These are phyloP conservation scores for Deinandra increscens DNA, from an alignment of 129 eudicot species.

Conservation along the genomic window DNA sequence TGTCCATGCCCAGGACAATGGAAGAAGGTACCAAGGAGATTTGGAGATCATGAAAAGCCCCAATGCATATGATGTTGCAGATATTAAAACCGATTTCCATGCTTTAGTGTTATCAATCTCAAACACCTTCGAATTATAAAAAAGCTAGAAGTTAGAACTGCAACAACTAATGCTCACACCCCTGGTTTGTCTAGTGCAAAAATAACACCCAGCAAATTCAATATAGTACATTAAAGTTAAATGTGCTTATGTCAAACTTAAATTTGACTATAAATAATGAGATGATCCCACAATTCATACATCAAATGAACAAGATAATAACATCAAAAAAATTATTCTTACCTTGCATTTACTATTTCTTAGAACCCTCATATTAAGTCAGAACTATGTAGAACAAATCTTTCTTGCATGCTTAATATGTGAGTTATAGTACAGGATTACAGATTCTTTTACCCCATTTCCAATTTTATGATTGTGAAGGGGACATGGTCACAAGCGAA, in stretches of 20 bases:
- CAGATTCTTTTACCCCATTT: not conserved
- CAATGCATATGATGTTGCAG: slow-evolving; percentile 76
- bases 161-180: not conserved
- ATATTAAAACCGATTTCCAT: slow-evolving; percentile 81
- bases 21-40: slow-evolving; percentile 95
- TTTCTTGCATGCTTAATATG: not conserved
- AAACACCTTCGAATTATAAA: slow-evolving; percentile 54
- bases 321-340: not conserved
- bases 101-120: slow-evolving; percentile 88
- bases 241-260: not conserved
- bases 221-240: not conserved
- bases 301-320: not conserved
- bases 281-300: not conserved
- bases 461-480: not conserved
- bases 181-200: not conserved
- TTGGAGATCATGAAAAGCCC: slow-evolving; percentile 83
- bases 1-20: slow-evolving; percentile 99
- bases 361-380: not conserved
- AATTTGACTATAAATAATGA: not conserved
- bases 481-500: not conserved
- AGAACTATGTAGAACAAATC: not conserved
- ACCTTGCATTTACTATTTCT: not conserved
- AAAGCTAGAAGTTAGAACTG: not conserved
- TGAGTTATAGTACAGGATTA: not conserved
- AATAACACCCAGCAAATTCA: not conserved